phyloP scores from a whole-genome alignment of 345 rosid species.

The Eucalyptus microcorys region DNA sequence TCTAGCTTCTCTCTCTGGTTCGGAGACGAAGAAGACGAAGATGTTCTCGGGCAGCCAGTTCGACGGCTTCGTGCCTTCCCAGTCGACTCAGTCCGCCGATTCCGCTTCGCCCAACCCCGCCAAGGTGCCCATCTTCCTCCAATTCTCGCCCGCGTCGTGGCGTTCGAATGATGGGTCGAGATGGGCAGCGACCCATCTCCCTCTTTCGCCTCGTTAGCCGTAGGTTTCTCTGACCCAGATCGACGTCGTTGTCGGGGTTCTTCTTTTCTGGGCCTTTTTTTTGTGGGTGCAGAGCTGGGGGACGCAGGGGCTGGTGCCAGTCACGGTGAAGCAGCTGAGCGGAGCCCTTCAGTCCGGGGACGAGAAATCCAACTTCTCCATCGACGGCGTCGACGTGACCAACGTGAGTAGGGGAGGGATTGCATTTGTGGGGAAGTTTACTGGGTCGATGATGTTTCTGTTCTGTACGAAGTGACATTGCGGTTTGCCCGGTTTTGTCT shows the following conservation, averaged over 20 bases:
- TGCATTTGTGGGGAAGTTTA: not conserved
- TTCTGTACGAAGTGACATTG: not conserved
- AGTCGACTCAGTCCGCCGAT: constrained; percentile 44
- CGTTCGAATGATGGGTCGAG: not conserved
- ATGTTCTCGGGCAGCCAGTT: constrained; percentile 75
- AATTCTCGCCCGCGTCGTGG: not conserved
- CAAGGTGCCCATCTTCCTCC: constrained; percentile 16
- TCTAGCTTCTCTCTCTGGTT: not conserved
- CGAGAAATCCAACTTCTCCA: constrained; percentile 57
- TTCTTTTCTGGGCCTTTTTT: not conserved
- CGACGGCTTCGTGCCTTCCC: constrained; percentile 63
- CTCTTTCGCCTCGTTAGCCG: not conserved
- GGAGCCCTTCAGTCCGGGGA: constrained; percentile 64
- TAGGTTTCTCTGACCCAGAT: not conserved
- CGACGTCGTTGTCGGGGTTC: not conserved
- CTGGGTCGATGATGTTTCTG: not conserved
- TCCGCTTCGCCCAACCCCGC: constrained; percentile 32
- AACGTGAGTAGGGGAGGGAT: constrained; percentile 17
- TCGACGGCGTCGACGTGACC: constrained; percentile 53
- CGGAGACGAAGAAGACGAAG: not conserved
- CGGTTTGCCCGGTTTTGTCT: not conserved
- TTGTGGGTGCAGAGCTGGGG: constrained; percentile 40
- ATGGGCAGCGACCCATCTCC: not conserved
- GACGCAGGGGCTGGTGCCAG: constrained; percentile 54
- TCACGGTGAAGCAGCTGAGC: constrained; percentile 81